Evolutionary conservation across 1,139 yeast species (phyloP), one percentile per base, ranked within the genome.

Genomic region (Saccharomycopsis phalli): DNA sequence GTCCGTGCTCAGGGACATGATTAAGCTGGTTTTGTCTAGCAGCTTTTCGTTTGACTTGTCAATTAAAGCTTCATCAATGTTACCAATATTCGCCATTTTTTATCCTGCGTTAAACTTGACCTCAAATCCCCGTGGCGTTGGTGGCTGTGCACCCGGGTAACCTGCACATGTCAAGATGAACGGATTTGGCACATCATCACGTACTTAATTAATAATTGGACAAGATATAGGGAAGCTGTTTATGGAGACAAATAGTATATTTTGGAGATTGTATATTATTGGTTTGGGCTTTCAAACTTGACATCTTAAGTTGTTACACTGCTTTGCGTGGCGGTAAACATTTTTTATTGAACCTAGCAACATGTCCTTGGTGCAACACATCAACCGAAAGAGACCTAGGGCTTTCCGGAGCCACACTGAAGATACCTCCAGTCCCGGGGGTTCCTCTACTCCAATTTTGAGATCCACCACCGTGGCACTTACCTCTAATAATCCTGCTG

Each of bases 331-430:
- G n/a, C n/a, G n/a, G n/a, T n/a, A n/a, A n/a, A n/a, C n/a, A n/a
- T n/a, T n/a, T n/a, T n/a, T n/a, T n/a, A n/a, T n/a, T 22, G 6
- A 22, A 22, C 25, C 25, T 10, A 22, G 8, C 25, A 16, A 14
- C 16, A 42, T 42, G 46, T 41, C 44, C 11, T 19, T 42, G 8
- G 37, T 41, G 11, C 46, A 42, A 19, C 38, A 35, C 7, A 11
- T 38, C 20, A 42, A 35, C 28, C 19, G 46, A 8, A 42, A 42
- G 25, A 16, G 46, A 14, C 43, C 43, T 4, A 29, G 45, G 19
- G 17, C 42, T 7, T 40, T 40, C 23, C 25, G 27, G 25, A 16
- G 17, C 19, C n/a, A 29, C 29, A n/a, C 22, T 4, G 31, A 37
- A 10, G 17, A 13, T 10, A 37, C 41, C 18, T 20, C 38, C 13